Evolutionary conservation across 768 basidiomycete genomes (phyloP), one percentile per base, ranked within the genome.

Genomic region (Tylopilus balloui): DNA sequence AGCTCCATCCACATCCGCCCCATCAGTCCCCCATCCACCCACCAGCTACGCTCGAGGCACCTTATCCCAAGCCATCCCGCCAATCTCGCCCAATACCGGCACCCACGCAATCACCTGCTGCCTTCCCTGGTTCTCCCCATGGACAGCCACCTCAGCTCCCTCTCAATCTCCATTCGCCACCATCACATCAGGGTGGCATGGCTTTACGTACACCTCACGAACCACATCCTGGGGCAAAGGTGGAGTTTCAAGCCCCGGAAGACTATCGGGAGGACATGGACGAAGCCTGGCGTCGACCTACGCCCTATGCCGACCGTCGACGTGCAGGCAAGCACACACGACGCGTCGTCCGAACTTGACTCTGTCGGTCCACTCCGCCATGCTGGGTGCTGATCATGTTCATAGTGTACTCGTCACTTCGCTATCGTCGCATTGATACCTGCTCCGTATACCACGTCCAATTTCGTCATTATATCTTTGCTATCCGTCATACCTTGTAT

Each of bases 251-350:
- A 53, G 32, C 57, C 11, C 48, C 67, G 41, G 81, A 82, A 15
- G 81, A 80, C 32, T 76, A 73, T 57, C 69, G 69, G 49, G 76
- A 78, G 50, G 81, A 84, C 47, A 62, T 74, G 21, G 86, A 88
- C 61, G 85, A 88, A 53, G 71, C 81, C 23, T 88, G 86, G 86
- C 72, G 80, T 25, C 70, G 78, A 37, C 84, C 86, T 1, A 87
- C 81, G 66, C 86, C 87, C 19, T 81, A 84, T 59, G 77, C 78
- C 34, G 86, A 88, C 63, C 79, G 87, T 20, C 73, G 87, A 47
- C 74, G 87, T 48, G 87, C 87, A 44, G 87, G 87, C 42, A 90
- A 90, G 64, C 87, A 89, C 63, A 89, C 87, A 20, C 76, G 74
- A 60, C 78, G 87, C 45, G 81, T 88, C 53, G 80, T 84, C 50